Base-by-base conservation (phyloP, 257 asterid genomes). In the Nicotiana undulata region DNA sequence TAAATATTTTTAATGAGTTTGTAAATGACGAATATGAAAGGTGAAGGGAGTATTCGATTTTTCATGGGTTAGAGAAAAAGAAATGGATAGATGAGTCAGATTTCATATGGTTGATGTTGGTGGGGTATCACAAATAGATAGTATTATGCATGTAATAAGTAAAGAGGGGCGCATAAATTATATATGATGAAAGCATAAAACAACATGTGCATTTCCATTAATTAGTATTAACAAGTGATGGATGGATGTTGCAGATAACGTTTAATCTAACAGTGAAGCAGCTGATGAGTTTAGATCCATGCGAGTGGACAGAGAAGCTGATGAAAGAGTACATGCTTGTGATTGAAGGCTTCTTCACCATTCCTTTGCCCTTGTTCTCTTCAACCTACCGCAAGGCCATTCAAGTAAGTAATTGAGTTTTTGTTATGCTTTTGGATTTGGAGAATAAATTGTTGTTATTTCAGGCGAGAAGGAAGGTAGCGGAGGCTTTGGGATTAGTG, bases 251-350 rank as follows among this genome's bases (percentile, higher is more conserved):
- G 91, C 98, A 96, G 99, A 96, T 96, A 28, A 96, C 97, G 83
- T 96, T 96, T 90, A 87, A 90, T 82, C 84, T 96, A 79, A 90
- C 95, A 80, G 98, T 96, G 90, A 96, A 96, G 95, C 98, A 90
- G 84, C 82, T 96, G 74, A 90, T 96, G 98, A 96, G 99, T 86
- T 88, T 96, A 79, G 99, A 96, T 94, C 99, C 97, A 10, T 92
- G 99, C 82, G 97, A 94, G 88, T 93, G 97, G 98, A 93, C 99
- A 9, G 97, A 92, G 84, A 91, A 91, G n/a, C 87, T 96, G 51
- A 96, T 94, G 99, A 92, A 94, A 77, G 98, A 94, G 89, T 96
- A 96, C 88, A 90, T 96, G 98, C 95, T 94, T 63, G 97, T 96
- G 6, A 96, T 96, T 83, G 99, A 96, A 86, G 99, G 99, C 77